These are phyloP conservation scores for Quercus aquifolioides DNA, from an alignment of 306 rosid genomes.

Conservation along the genomic window DNA sequence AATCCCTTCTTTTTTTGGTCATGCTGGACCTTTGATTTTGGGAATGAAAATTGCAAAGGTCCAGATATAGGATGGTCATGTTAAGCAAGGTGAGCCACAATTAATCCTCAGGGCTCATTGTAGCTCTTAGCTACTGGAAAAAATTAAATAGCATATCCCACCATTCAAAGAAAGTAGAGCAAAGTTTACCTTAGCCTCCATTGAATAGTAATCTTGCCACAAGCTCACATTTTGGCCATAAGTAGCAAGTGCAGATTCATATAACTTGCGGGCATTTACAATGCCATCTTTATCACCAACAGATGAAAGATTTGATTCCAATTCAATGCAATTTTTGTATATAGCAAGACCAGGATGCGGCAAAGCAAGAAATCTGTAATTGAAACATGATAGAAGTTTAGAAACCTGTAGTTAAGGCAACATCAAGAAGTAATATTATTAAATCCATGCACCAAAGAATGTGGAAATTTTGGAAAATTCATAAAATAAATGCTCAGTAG, in stretches of 20 bases:
- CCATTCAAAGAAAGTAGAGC: neutral
- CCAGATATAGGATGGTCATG: neutral
- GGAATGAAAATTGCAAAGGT: neutral
- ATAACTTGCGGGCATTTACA: conserved; percentile 60
- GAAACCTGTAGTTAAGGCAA: neutral
- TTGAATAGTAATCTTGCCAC: conserved; percentile 66
- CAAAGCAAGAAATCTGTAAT: conserved; percentile 70
- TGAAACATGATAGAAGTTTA: conserved; percentile 11
- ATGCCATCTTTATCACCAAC: conserved; percentile 68
- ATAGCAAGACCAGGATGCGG: conserved; percentile 82
- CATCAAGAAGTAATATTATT: neutral
- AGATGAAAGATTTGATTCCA: conserved; percentile 74
- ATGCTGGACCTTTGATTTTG: neutral
- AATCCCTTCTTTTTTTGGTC: neutral
- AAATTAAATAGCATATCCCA: neutral
- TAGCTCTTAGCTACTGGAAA: neutral
- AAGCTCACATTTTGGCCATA: conserved; percentile 60
- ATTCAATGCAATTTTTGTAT: conserved; percentile 63
- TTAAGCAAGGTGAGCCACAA: neutral
- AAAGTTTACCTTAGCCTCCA: conserved; percentile 72
- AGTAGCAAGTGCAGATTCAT: conserved; percentile 68
- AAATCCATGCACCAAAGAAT: neutral
- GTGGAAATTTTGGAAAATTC: too few species aligned
- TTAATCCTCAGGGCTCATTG: neutral
- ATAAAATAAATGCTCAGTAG: neutral